Evolutionary conservation across 192 early-diverging fungal species (phyloP).

Genomic region (Cladochytrium replicatum): DNA sequence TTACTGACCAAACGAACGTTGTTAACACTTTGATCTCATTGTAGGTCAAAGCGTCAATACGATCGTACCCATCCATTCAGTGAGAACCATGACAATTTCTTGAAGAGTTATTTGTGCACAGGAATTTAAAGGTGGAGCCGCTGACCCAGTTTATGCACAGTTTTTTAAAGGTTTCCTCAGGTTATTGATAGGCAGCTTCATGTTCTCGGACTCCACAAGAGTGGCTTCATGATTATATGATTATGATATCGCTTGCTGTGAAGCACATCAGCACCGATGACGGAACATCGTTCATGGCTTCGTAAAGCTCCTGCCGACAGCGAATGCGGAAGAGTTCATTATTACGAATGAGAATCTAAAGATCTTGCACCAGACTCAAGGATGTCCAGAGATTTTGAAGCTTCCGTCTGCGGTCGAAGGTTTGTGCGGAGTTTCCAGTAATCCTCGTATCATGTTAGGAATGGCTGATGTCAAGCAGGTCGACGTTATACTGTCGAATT

Average conservation of each 20-base stretch:
- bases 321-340: constrained; percentile 13
- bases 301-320: background rate
- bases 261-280: constrained; percentile 23
- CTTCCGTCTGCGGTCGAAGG: too few relatives aligned
- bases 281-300: constrained; percentile 25
- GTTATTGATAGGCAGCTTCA: constrained; percentile 30
- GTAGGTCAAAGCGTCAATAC: constrained; percentile 25
- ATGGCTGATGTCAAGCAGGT: too few relatives aligned
- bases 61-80: constrained; percentile 33
- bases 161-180: constrained; percentile 4
- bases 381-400: background rate
- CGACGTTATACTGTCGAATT: too few relatives aligned
- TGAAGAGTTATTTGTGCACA: constrained; percentile 32
- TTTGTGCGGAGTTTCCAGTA: too few relatives aligned
- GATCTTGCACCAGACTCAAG: constrained; percentile 17
- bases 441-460: too few relatives aligned
- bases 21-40: too few relatives aligned
- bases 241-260: constrained; percentile 19
- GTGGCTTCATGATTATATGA: constrained; percentile 21
- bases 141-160: background rate
- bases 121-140: constrained; percentile 28
- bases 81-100: constrained; percentile 28
- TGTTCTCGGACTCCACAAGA: constrained; percentile 26
- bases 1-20: too few relatives aligned
- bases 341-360: constrained; percentile 11